A percentile compares a stretch with the other conserved stretches of the same genome.
These are phyloP conservation scores for Aspergillus ustus DNA, from an alignment of 2,329 filamentous ascomycete genomes.

Conservation along the genomic window DNA sequence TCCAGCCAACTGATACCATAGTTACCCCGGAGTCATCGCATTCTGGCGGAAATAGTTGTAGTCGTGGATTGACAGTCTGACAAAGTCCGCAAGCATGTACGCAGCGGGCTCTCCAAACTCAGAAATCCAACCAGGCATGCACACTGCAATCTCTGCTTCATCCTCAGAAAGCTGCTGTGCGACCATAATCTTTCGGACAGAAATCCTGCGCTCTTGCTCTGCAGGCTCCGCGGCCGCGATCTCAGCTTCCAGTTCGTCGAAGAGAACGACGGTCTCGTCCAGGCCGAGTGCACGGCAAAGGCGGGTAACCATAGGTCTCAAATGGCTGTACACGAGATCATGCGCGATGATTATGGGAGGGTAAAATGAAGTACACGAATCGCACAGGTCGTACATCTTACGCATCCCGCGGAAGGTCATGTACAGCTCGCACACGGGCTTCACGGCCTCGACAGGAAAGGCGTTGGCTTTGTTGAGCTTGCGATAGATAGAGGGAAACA, in stretches of 20 bases:
- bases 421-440: neutral
- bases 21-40: neutral
- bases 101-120: neutral
- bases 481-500: neutral
- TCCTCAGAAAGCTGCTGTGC: neutral
- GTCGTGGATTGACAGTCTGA: neutral
- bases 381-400: neutral
- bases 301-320: neutral
- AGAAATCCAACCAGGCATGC: neutral
- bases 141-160: neutral
- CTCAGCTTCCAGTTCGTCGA: neutral
- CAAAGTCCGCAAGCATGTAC: neutral
- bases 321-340: neutral
- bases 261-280: neutral
- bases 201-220: neutral
- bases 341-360: neutral
- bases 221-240: neutral
- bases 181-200: too few species aligned
- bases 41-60: neutral
- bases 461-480: neutral
- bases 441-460: neutral
- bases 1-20: too few species aligned
- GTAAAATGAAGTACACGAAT: neutral
- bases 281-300: neutral
- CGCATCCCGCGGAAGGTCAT: neutral